Evolutionary conservation across 176 grass and related monocot species (phyloP), one percentile per base, ranked within the genome.

Genomic region (Pontederia crassipes): DNA sequence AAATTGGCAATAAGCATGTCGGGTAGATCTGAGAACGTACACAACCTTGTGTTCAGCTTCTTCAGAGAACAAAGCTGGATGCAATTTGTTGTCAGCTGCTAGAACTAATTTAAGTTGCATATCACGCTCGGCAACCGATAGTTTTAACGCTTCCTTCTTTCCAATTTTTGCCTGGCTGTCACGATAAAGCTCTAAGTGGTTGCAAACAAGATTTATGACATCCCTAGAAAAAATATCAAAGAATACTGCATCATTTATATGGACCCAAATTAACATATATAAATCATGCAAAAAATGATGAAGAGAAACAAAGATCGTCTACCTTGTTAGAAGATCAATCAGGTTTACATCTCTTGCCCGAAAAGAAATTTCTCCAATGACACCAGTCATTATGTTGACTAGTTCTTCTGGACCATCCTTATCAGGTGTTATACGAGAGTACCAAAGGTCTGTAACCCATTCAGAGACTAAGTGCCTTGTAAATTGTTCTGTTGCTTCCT

Each of bases 401-500:
- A 95, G 69, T 66, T 89, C 79, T 62, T 89, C 82, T 10, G 90
- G 90, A 47, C 86, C 86, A 32, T 95, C 80, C 54, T 75, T 89
- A 68, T 95, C 86, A 54, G 90, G 90, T 64, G 90, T 95, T 78
- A 95, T 69, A 67, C 77, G 85, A 12, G 77, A 86, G 74, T 98
- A 98, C 93, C 93, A 98, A 14, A 98, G 77, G 82, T 92, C 93
- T 8, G 88, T 85, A 52, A 98, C 74, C 93, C 93, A 98, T 62
- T 98, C 93, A 28, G 76, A 81, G 58, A 92, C 62, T 59, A 98
- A 74, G 54, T 89, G 86, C 55, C 90, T 86, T 52, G 85, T 79
- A 61, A 95, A 95, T 59, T 86, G 80, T 55, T 95, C 86, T 49
- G 89, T 63, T 66, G 90, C 90, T 72, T 59, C 82, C 79, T 89